phyloP scores from a whole-genome alignment of 305 asterid species.

The Fraxinus paxiana region DNA sequence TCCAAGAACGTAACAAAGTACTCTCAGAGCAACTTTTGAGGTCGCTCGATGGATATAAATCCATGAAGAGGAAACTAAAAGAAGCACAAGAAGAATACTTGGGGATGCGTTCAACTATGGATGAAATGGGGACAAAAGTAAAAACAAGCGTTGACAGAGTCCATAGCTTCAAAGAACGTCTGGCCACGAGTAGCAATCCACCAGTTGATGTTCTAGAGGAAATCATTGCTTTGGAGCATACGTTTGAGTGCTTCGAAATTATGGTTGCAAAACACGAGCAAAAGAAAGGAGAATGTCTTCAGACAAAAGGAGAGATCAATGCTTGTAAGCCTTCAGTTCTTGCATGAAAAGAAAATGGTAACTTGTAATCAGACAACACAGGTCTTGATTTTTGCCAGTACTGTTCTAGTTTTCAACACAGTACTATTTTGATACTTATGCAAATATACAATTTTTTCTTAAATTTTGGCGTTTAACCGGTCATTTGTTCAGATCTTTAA shows the following conservation, averaged over 20 bases:
- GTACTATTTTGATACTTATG: too few relatives aligned
- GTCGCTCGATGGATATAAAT: conserved; percentile 53
- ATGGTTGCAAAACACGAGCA: conserved; percentile 39
- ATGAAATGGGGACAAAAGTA: conserved; percentile 50
- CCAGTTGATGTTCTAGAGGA: conserved; percentile 40
- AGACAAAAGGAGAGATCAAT: conserved; percentile 36
- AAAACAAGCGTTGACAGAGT: conserved; percentile 40
- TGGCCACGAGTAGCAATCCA: conserved; percentile 22
- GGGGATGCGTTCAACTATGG: conserved; percentile 40
- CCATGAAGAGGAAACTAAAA: conserved; percentile 61
- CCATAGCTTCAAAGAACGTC: conserved; percentile 40
- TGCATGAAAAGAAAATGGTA: conserved; percentile 30
- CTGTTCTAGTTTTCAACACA: neutral
- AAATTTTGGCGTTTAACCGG: neutral
- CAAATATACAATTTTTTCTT: neutral
- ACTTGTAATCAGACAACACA: neutral
- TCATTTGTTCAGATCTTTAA: neutral
- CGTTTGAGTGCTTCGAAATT: conserved; percentile 46
- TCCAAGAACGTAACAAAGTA: conserved; percentile 60
- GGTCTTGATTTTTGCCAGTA: neutral
- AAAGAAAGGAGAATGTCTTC: conserved; percentile 42
- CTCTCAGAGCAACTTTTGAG: conserved; percentile 56
- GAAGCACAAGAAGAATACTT: conserved; percentile 49
- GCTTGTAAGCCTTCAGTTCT: conserved; percentile 45
- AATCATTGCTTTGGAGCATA: conserved; percentile 47